Conservation (phyloP, 2,329 filamentous ascomycete species). For the Myriosclerotinia scirpicola region DNA sequence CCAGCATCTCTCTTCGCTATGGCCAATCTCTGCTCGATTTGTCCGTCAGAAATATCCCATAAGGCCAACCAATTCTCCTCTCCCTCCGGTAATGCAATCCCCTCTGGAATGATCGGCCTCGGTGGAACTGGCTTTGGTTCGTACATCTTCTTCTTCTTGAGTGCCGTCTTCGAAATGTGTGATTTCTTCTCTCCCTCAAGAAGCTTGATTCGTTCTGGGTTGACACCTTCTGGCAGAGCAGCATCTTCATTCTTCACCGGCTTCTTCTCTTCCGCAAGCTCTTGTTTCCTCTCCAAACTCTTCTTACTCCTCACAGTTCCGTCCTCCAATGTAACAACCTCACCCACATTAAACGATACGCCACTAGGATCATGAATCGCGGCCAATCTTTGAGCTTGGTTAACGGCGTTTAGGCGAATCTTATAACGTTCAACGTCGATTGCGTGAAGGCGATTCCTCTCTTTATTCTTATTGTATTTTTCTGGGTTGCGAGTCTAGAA, state of each 20-base stretch:
- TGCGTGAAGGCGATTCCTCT: constrained; percentile 39
- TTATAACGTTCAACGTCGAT: constrained; percentile 40
- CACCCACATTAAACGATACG: constrained; percentile 40
- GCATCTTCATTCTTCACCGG: constrained; percentile 8
- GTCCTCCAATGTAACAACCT: constrained; percentile 36
- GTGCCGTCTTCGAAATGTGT: constrained; percentile 26
- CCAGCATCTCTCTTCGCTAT: constrained; percentile 31
- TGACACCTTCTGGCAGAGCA: constrained; percentile 20
- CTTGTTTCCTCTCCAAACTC: constrained; percentile 24
- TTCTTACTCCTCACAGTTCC: constrained; percentile 36
- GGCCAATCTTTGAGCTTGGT: constrained; percentile 39
- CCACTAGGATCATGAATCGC: constrained; percentile 39
- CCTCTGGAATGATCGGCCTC: constrained; percentile 37
- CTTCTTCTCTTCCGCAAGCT: constrained; percentile 24
- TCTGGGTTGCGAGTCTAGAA: constrained; percentile 40
- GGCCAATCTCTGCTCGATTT: constrained; percentile 35
- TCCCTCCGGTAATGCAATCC: constrained; percentile 35
- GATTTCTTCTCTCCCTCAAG: constrained; percentile 27
- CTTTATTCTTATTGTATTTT: constrained; percentile 42
- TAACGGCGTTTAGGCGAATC: constrained; percentile 39
- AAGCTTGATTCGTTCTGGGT: constrained; percentile 21
- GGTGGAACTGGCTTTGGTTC: constrained; percentile 28
- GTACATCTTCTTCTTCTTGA: constrained; percentile 24
- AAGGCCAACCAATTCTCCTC: constrained; percentile 40
- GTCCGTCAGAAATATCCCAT: constrained; percentile 41